A percentile compares a stretch with the other conserved stretches of the same genome.
Evolutionary conservation across 257 asterid genomes (phyloP).

Genomic region (Fraxinus pennsylvanica): DNA sequence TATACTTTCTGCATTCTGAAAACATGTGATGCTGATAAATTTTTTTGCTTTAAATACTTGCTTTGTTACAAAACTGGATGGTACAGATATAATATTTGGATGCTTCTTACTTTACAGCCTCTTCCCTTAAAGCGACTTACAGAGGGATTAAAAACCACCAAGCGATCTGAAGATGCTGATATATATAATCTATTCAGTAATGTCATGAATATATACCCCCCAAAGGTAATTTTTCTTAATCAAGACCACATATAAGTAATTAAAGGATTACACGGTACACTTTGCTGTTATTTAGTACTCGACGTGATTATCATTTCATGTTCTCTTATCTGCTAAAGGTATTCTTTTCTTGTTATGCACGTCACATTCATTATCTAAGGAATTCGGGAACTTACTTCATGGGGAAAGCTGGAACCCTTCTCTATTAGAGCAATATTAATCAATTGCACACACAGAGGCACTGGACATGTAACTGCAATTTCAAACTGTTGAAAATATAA

Average conservation of each 20-base stretch:
- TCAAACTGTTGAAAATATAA: neutral
- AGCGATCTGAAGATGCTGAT: constrained; percentile 66
- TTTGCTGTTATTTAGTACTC: constrained; percentile 3
- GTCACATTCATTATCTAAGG: neutral
- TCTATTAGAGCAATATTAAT: constrained; percentile 15
- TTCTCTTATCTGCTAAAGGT: constrained; percentile 3
- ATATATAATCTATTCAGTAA: constrained; percentile 75
- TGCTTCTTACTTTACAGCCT: constrained; percentile 64
- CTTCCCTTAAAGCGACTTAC: constrained; percentile 76
- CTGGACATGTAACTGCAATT: neutral
- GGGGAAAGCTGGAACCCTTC: neutral
- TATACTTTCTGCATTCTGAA: constrained; percentile 9
- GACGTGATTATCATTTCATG: neutral
- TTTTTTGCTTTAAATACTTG: neutral
- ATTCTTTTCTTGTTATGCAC: too few relatives aligned
- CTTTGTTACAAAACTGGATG: constrained; percentile 13
- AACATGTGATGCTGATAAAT: neutral
- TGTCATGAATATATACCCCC: constrained; percentile 64
- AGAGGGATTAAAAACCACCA: constrained; percentile 66
- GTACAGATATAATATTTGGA: constrained; percentile 10
- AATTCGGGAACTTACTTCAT: neutral
- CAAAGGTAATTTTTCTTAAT: constrained; percentile 57
- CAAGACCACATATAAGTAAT: neutral
- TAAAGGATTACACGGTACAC: neutral
- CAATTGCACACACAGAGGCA: constrained; percentile 4